These are phyloP conservation scores for Hypoxylon rubiginosum DNA, from an alignment of 2,329 filamentous ascomycete genomes.

Conservation along the genomic window DNA sequence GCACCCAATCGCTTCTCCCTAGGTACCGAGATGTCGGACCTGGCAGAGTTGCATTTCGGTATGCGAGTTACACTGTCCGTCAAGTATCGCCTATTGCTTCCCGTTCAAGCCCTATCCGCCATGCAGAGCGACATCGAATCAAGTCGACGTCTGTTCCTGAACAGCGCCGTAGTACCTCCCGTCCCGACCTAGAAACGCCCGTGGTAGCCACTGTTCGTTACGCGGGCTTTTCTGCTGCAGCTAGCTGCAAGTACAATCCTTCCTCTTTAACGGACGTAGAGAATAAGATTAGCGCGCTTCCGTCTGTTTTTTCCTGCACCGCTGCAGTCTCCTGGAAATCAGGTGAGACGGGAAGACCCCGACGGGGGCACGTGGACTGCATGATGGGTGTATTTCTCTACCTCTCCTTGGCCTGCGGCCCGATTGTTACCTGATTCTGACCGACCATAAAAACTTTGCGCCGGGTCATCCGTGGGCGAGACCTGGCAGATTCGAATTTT, in stretches of 20 bases:
- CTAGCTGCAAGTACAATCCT: conserved; percentile 26
- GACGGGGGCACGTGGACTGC: conserved; percentile 21
- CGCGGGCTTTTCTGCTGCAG: conserved; percentile 10
- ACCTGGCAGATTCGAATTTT: conserved; percentile 20
- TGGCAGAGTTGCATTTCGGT: conserved; percentile 29
- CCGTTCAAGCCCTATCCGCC: conserved; percentile 31
- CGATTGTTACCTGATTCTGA: conserved; percentile 39
- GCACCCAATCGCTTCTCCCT: conserved; percentile 14
- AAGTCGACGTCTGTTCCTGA: conserved; percentile 23
- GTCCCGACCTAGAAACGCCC: conserved; percentile 28
- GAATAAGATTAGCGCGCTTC: not conserved
- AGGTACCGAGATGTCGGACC: conserved; percentile 34
- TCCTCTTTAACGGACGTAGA: not conserved
- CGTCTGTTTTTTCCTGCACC: conserved; percentile 19
- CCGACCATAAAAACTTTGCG: conserved; percentile 23
- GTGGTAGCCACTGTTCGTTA: conserved; percentile 21
- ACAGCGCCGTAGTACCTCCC: conserved; percentile 24
- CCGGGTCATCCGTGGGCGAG: conserved; percentile 22
- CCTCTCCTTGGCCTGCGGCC: conserved; percentile 32
- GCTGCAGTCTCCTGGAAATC: conserved; percentile 14
- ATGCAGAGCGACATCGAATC: conserved; percentile 31
- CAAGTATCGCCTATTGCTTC: conserved; percentile 37
- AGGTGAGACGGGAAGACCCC: conserved; percentile 12
- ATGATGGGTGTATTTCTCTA: conserved; percentile 20
- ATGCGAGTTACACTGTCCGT: conserved; percentile 33